phyloP scores from a whole-genome alignment of 2,329 filamentous ascomycete species.

The Neocucurbitaria cava region DNA sequence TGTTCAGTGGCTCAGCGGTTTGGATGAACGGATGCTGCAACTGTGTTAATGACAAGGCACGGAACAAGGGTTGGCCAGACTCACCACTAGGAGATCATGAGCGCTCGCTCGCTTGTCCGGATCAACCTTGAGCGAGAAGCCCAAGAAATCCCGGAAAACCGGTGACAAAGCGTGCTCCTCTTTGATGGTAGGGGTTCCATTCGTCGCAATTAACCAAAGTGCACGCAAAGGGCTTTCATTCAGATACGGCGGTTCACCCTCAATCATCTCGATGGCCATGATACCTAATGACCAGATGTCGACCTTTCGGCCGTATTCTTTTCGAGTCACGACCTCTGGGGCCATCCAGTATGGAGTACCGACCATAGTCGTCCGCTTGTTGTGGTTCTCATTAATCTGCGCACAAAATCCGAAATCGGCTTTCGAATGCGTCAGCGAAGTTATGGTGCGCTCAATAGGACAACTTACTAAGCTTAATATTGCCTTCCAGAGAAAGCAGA shows the following conservation, averaged over 20 bases:
- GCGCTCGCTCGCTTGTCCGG: conserved; percentile 96
- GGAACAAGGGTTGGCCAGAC: conserved; percentile 43
- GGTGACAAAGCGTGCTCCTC: conserved; percentile 82
- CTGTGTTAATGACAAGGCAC: conserved; percentile 12
- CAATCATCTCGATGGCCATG: conserved; percentile 99
- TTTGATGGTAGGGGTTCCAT: conserved; percentile 94
- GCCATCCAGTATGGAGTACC: conserved; percentile 99
- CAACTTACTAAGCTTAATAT: conserved; percentile 91
- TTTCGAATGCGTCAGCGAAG: conserved; percentile 47
- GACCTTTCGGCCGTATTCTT: conserved; percentile 97
- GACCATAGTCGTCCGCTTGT: conserved; percentile 98
- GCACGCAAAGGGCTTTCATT: conserved; percentile 93
- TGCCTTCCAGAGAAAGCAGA: conserved; percentile 87
- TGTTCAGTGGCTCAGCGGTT: conserved; percentile 62
- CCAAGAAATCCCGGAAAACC: conserved; percentile 89
- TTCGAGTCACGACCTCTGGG: conserved; percentile 93
- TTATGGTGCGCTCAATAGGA: not conserved
- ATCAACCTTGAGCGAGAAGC: conserved; percentile 93
- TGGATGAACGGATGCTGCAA: conserved; percentile 58
- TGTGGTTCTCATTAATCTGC: conserved; percentile 95
- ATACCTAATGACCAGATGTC: conserved; percentile 99
- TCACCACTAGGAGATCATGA: conserved; percentile 88
- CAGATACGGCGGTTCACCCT: conserved; percentile 95
- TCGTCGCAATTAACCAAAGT: conserved; percentile 94
- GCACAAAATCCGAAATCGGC: conserved; percentile 99